Evolutionary conservation across 148 eudicot genomes (phyloP), one percentile per base, ranked within the genome.

Genomic region (Fagopyrum tataricum): DNA sequence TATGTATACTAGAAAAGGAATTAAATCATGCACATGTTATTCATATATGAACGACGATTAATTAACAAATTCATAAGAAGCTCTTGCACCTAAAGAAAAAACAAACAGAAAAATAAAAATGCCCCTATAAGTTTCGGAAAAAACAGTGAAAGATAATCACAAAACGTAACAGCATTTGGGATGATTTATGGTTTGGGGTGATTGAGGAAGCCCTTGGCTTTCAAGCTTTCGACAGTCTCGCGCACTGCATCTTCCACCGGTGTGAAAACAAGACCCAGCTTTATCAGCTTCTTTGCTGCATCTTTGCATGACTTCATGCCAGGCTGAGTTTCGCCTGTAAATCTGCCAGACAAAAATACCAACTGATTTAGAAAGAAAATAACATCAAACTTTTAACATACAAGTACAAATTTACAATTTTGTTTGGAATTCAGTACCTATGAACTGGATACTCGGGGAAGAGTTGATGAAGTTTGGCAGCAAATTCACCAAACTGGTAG

Each of bases 401-500:
- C 43, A 24, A 66, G n/a, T 8, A 66, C 43, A 37, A 23, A 26
- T 0, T 31, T 31, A 39, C 15, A 23, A 51, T 52, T 12, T 0
- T n/a, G 52, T 26, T 49, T 51, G 67, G 48, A 20, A 53, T 53
- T 4, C 7, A n/a, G 24, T 17, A 91, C 96, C 92, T 91, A 91
- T 91, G 86, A 82, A 91, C 71, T 0, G 92, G 88, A 82, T 85
- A 93, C 78, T 85, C 91, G 0, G 97, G 98, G 78, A 76, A 89
- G 76, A 89, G 90, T 56, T 78, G 77, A 58, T 90, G 84, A 52
- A 89, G 87, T 48, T 75, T 86, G 37, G 88, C 87, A 67, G 92
- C 92, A 67, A 93, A 93, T 74, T 86, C 92, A 72, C 86, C 84
- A 78, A 84, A 91, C 84, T 91, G 97, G 80, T 87, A 89, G 73